phyloP scores from a whole-genome alignment of 495 filamentous ascomycete species.

The Bathelium albidoporum region DNA sequence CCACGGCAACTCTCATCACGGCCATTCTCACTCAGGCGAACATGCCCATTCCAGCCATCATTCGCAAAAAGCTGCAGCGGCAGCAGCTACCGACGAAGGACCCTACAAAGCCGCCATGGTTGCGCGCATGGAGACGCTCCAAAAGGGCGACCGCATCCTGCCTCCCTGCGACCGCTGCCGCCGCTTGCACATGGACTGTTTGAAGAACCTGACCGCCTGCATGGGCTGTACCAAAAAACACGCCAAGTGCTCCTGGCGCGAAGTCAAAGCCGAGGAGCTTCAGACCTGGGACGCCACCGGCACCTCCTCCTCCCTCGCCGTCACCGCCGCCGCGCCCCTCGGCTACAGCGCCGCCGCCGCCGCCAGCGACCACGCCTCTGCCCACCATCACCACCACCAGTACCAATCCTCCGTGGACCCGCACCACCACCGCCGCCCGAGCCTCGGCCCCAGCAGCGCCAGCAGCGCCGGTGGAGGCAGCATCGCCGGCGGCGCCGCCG shows the following conservation, averaged over 20 bases:
- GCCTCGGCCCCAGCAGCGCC: background rate
- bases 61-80: background rate
- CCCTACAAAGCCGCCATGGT: slow-evolving; percentile 59
- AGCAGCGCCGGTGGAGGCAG: background rate
- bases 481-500: background rate
- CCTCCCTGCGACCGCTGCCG: slow-evolving; percentile 80
- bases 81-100: slow-evolving; percentile 48
- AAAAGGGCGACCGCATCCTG: slow-evolving; percentile 57
- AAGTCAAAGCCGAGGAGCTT: slow-evolving; percentile 62
- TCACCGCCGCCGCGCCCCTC: background rate
- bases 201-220: slow-evolving; percentile 78
- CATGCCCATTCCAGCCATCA: slow-evolving; percentile 41
- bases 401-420: too few relatives aligned
- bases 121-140: slow-evolving; percentile 62
- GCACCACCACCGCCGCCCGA: too few relatives aligned
- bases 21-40: slow-evolving; percentile 12
- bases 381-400: too few relatives aligned
- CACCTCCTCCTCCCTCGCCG: background rate
- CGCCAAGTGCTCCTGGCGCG: slow-evolving; percentile 73
- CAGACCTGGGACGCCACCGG: background rate
- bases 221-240: slow-evolving; percentile 83
- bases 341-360: background rate
- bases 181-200: slow-evolving; percentile 65
- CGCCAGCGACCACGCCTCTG: too few relatives aligned
- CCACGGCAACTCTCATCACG: background rate